phyloP scores from a whole-genome alignment of 1,284 basidiomycete genomes.

The Waitea zeae region DNA sequence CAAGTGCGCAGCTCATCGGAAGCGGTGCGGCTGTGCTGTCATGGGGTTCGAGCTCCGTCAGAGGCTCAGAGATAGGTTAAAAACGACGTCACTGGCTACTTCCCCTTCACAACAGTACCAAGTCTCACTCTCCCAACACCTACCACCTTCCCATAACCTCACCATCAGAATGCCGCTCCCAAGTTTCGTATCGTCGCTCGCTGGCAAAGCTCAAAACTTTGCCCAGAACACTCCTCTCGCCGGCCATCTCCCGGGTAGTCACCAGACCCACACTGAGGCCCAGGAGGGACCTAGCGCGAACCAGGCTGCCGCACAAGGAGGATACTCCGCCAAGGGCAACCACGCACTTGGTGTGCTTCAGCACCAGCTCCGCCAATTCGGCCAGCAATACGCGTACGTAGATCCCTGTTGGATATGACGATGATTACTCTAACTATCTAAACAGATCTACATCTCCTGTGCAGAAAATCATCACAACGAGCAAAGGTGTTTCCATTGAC shows the following conservation, averaged over 20 bases:
- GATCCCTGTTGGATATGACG: background rate
- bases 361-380: constrained; percentile 50
- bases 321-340: constrained; percentile 19
- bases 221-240: constrained; percentile 39
- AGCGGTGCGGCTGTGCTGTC: too few species aligned
- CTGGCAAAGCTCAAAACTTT: constrained; percentile 57
- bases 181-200: constrained; percentile 42
- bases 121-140: too few species aligned
- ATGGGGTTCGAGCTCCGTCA: too few species aligned
- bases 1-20: too few species aligned
- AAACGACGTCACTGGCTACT: too few species aligned
- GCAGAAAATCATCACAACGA: constrained; percentile 58
- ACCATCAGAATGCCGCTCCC: constrained; percentile 52
- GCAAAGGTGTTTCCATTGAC: constrained; percentile 60
- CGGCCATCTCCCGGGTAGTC: constrained; percentile 27
- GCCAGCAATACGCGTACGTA: constrained; percentile 52
- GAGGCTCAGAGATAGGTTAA: too few species aligned
- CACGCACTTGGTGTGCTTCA: constrained; percentile 42
- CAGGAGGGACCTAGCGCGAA: too few species aligned
- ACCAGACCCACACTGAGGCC: too few species aligned
- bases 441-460: constrained; percentile 36
- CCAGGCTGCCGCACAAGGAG: constrained; percentile 13
- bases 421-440: constrained; percentile 3
- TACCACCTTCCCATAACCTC: too few species aligned
- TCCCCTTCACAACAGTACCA: too few species aligned